Evolutionary conservation across 495 filamentous ascomycete species (phyloP), one percentile per base, ranked within the genome.

Genomic region (Entonaema liquescens): DNA sequence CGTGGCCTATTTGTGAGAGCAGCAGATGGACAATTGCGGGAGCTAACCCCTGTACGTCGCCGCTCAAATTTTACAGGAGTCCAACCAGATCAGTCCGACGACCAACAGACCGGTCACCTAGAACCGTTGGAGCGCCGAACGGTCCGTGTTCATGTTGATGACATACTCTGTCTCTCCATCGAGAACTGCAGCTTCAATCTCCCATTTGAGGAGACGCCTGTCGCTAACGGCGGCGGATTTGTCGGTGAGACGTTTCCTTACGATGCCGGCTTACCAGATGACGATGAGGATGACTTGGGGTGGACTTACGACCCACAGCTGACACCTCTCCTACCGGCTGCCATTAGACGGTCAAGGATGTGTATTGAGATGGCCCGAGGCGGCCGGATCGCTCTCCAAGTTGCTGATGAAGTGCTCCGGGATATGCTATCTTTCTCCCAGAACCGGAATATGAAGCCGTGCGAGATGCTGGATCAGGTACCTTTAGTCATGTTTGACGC

Each of bases 121-220:
- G 49, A 77, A 58, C 73, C 67, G 12, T 59, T 62, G 0, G 75
- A 69, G 12, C 49, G 17, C 6, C 73, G 75, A 5, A 38, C 2
- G 23, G 26, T 76, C 23, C 23, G 59, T 15, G 68, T 74, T 1
- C 67, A 61, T 31, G 4, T 56, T 0, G 52, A 70, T 15, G 75
- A 77, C 11, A 17, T 77, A 11, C 65, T 76, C 9, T 62, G 65
- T 11, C 65, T 77, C 5, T 77, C 73, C 0, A 40, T 74, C 33
- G 73, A 76, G 63, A 77, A 77, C 44, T 77, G 75, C 52, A 77
- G 75, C 62, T 76, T 77, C 57, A 77, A 71, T 44, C 62, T 77
- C 12, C 75, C 68, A 9, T 61, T 61, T 42, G 75, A 76, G 47
- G 75, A 77, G 36, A 9, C 11, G 1, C 38, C 61, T 9, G 11